Conservation (phyloP, 1,284 basidiomycete species). For the Austroboletus novae-zelandiae region DNA sequence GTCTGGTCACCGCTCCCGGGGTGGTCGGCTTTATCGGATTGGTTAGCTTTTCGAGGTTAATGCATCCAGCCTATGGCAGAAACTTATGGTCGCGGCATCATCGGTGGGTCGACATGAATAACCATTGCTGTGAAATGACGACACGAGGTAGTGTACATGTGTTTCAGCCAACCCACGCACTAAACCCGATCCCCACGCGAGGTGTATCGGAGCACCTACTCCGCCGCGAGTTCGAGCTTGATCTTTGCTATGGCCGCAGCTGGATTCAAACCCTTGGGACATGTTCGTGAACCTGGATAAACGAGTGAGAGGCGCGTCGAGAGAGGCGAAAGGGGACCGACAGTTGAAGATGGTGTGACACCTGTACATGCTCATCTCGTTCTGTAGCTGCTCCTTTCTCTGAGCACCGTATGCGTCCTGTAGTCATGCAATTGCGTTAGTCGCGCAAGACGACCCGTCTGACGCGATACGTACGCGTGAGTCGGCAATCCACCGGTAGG, state of each 20-base stretch:
- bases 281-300: slow-evolving; percentile 74
- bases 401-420: slow-evolving; percentile 80
- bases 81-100: background rate
- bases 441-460: background rate
- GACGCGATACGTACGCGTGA: slow-evolving; percentile 63
- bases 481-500: slow-evolving; percentile 98
- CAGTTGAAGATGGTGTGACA: slow-evolving; percentile 98
- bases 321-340: slow-evolving; percentile 33
- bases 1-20: background rate
- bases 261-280: slow-evolving; percentile 95
- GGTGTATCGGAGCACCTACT: slow-evolving; percentile 37
- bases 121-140: slow-evolving; percentile 6
- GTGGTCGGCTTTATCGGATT: background rate
- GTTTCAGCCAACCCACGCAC: slow-evolving; percentile 3
- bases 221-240: slow-evolving; percentile 84
- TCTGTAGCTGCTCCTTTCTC: slow-evolving; percentile 91
- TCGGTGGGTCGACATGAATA: background rate
- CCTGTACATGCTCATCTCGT: slow-evolving; percentile 90
- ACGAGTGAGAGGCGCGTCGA: background rate
- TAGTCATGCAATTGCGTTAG: slow-evolving; percentile 1
- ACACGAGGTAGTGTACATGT: background rate
- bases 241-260: slow-evolving; percentile 85
- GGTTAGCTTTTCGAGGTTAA: too few relatives aligned
- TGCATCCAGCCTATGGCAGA: too few relatives aligned
- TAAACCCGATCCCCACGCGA: slow-evolving; percentile 2